Base-by-base conservation (phyloP, 305 asterid genomes). In the Coffea humblotiana region DNA sequence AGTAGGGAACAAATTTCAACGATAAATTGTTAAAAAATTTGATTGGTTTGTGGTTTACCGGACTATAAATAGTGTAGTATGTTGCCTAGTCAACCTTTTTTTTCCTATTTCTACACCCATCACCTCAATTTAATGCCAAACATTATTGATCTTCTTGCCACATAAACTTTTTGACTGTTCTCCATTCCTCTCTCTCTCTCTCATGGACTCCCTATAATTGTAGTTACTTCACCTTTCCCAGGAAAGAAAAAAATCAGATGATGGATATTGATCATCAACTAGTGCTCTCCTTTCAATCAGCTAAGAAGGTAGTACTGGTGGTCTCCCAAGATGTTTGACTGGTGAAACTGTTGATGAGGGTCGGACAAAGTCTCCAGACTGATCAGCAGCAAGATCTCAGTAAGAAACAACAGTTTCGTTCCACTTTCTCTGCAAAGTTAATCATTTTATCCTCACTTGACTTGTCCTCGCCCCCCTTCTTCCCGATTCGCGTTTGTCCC, bases 111-210 rank as follows among this genome's bases (percentile, higher is more conserved):
- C 61, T 23, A 32, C 27, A 37, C 32, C 79, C 76, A 40, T 65
- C 76, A n/a, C 77, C 78, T 68, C 80, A 45, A 77, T 14, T 73
- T 73, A 77, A 61, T 77, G 80, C 82, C 82, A 73, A 80, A 65
- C 66, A 70, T 79, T 60, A 40, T 60, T 72, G 32, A 72, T 21
- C 66, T 65, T 32, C 63, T 69, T 78, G 11, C 67, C 72, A 56
- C 37, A 72, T 72, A 65, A 43, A 69, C 84, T 76, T 76, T 71
- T 71, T 71, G 71, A 60, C 60, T 63, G 7, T 67, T 35, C 25
- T 11, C 21, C 47, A 8, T 16, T 19, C 27, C 69, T 6, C 60
- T 64, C 45, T 63, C 77, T 65, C 56, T 67, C 61, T 76, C 29
- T 66, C n/a, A 48, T 65, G 43, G 25, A 58, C 25, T 32, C 23